Base-by-base conservation (phyloP, 345 rosid species). In the Boechera retrofracta region DNA sequence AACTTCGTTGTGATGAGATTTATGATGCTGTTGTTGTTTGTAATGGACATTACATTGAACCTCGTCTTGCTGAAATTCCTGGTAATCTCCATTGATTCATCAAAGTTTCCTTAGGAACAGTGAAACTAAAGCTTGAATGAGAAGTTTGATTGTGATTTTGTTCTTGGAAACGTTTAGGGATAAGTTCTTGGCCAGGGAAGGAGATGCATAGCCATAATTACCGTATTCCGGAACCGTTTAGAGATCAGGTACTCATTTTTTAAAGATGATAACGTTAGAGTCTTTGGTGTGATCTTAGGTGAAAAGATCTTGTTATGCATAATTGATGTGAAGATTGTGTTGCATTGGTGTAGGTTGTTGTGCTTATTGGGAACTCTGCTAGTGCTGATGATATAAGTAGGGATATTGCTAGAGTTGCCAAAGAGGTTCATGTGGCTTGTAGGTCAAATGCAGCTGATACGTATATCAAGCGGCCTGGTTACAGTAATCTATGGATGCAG, bases 141-240 rank as follows among this genome's bases (percentile, higher is more conserved):
- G 57, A 59, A 36, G 2, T 28, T 10, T 21, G 64, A 55, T 11
- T 57, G 45, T 51, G 21, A 35, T 49, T 58, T 49, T 8, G 10
- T 11, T 8, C 21, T 33, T 21, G 56, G 13, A 51, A 67, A 36
- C 33, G n/a, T 79, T 9, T 73, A 90, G 98, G 98, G 57, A 82
- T 90, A 57, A 44, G 82, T 76, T 75, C 75, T 33, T 94, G 98
- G 98, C 98, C 95, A 3, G 98, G 98, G 71, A 90, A 85, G 81
- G 93, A 90, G 80, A 82, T 89, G 78, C 91, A 94, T 81, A 90
- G 98, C 70, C 98, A 92, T 85, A 92, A 85, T 52, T 92, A 92
- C 48, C 89, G 98, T 11, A 41, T 71, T 57, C 94, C 95, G 0
- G 88, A 86, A 61, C 89, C 87, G 6, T 92, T 86, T 44, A 86